A percentile compares a stretch with the other conserved stretches of the same genome.
Conservation (phyloP, 805 yeast genomes). For the Ogataea trehalophila region DNA sequence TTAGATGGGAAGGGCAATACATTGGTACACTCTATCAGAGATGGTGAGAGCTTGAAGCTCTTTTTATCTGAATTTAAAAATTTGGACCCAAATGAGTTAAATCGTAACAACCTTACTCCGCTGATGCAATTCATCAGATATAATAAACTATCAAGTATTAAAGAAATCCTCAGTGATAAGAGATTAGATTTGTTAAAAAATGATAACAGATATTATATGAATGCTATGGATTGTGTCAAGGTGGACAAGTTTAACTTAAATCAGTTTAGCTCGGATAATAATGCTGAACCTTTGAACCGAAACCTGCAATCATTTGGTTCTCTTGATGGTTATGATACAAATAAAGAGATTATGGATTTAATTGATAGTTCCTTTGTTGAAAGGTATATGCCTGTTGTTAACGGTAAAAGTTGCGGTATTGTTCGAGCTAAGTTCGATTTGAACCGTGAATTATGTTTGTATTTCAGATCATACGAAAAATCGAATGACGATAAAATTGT, state of each 20-base stretch:
- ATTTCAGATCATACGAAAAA: conserved; percentile 13
- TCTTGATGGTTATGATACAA: conserved; percentile 3
- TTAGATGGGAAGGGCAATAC: conserved; percentile 72
- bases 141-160: conserved; percentile 57
- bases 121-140: conserved; percentile 66
- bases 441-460: conserved; percentile 23
- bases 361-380: conserved; percentile 28
- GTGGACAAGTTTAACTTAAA: no score
- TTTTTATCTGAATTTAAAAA: conserved; percentile 35
- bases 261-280: conserved; percentile 4
- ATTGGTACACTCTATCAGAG: conserved; percentile 62
- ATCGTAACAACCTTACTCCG: conserved; percentile 59
- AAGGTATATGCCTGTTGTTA: conserved; percentile 14
- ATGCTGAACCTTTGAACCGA: no score
- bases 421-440: conserved; percentile 31
- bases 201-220: conserved; percentile 29
- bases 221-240: conserved; percentile 44
- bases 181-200: conserved; percentile 40
- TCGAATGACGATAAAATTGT: conserved; percentile 3
- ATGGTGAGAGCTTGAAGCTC: conserved; percentile 37
- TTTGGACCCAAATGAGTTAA: conserved; percentile 55
- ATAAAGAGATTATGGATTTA: conserved; percentile 28
- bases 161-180: conserved; percentile 42
- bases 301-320: background rate
- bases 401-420: conserved; percentile 27